These are phyloP conservation scores for Leccinum variicolor DNA, from an alignment of 768 basidiomycete genomes.

Conservation along the genomic window DNA sequence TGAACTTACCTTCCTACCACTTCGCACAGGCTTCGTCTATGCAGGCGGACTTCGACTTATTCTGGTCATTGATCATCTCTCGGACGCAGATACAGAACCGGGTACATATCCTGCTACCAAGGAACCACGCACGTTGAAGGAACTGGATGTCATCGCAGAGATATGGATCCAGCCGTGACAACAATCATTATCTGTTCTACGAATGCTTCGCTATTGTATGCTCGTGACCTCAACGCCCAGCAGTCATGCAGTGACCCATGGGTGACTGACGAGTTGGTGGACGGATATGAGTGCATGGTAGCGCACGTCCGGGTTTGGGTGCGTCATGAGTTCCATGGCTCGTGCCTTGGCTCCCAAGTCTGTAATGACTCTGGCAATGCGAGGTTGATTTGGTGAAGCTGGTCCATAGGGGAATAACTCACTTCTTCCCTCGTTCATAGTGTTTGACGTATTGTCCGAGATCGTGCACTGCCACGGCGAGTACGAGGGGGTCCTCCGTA, in stretches of 20 bases:
- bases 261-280: slow-evolving; percentile 88
- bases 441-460: slow-evolving; percentile 92
- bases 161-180: slow-evolving; percentile 53
- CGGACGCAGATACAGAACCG: slow-evolving; percentile 34
- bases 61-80: slow-evolving; percentile 53
- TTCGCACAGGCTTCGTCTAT: slow-evolving; percentile 54
- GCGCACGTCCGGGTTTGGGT: slow-evolving; percentile 82
- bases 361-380: slow-evolving; percentile 58
- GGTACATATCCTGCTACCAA: slow-evolving; percentile 22
- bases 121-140: slow-evolving; percentile 54
- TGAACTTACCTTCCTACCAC: slow-evolving; percentile 58
- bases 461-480: slow-evolving; percentile 92
- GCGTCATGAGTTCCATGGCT: slow-evolving; percentile 92
- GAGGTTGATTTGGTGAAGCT: neutral
- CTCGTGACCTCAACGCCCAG: neutral
- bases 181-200: slow-evolving; percentile 11
- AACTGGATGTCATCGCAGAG: slow-evolving; percentile 71
- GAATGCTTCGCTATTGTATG: slow-evolving; percentile 1
- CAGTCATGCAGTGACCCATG: slow-evolving; percentile 55
- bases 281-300: slow-evolving; percentile 91
- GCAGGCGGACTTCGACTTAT: slow-evolving; percentile 74
- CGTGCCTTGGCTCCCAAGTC: slow-evolving; percentile 84
- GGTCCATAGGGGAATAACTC: slow-evolving; percentile 20
- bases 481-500: slow-evolving; percentile 65
- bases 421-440: slow-evolving; percentile 92